phyloP scores from a whole-genome alignment of 257 asterid genomes.

The Solanum tacnaense region DNA sequence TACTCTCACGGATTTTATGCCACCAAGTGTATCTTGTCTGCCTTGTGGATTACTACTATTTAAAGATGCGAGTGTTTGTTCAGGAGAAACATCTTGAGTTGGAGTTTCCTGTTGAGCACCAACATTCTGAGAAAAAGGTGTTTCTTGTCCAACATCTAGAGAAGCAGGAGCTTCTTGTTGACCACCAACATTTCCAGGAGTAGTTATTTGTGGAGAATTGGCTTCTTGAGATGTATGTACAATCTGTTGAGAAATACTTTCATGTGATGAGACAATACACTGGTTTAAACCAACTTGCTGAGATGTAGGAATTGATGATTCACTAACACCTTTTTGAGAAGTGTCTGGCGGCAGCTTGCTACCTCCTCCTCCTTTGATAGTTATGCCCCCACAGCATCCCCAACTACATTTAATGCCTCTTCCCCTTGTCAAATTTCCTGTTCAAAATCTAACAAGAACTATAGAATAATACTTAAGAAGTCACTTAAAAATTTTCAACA shows the following conservation, averaged over 20 bases:
- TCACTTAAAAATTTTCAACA: too few relatives aligned
- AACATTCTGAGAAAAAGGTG: background rate
- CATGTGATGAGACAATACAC: background rate
- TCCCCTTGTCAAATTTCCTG: too few relatives aligned
- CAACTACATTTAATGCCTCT: too few relatives aligned
- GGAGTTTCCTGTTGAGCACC: background rate
- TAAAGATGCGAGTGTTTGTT: background rate
- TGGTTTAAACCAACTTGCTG: background rate
- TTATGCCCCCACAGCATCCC: background rate
- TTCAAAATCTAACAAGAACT: too few relatives aligned
- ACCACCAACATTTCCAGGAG: too few relatives aligned
- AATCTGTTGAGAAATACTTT: too few relatives aligned
- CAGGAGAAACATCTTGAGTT: too few relatives aligned
- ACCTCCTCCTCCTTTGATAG: background rate
- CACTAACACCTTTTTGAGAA: background rate
- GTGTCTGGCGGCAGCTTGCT: background rate
- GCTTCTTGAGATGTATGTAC: background rate
- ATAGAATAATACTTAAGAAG: too few relatives aligned
- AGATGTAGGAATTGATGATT: background rate
- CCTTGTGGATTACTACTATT: background rate
- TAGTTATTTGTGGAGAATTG: too few relatives aligned
- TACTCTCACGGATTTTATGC: background rate
- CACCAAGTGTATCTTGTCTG: background rate
- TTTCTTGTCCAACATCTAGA: too few relatives aligned
- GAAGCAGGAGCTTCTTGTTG: too few relatives aligned